Percentiles rank a stretch among this genome's conserved stretches.
These are phyloP conservation scores for Blastocystis sp. DNA, from an alignment of 352 stramenopile genomes.

Conservation along the genomic window DNA sequence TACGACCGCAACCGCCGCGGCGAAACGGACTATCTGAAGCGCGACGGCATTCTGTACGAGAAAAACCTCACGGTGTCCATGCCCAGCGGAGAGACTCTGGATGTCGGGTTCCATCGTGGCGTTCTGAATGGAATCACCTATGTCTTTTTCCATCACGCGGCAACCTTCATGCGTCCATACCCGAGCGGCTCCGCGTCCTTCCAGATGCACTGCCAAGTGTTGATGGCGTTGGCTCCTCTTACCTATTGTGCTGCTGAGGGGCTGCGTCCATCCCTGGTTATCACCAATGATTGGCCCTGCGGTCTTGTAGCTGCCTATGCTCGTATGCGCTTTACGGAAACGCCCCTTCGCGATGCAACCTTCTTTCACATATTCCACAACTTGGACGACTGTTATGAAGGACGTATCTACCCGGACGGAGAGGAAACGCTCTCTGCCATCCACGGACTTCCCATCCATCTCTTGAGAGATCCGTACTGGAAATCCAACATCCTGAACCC, in stretches of 20 bases:
- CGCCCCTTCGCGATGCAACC: neutral
- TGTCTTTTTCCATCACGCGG: slow-evolving; percentile 58
- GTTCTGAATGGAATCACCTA: slow-evolving; percentile 29
- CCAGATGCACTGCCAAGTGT: slow-evolving; percentile 54
- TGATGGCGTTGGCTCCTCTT: slow-evolving; percentile 41
- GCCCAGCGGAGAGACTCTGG: neutral
- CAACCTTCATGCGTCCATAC: slow-evolving; percentile 57
- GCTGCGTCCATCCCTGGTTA: slow-evolving; percentile 38
- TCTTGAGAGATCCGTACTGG: slow-evolving; percentile 59
- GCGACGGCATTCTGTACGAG: slow-evolving; percentile 57
- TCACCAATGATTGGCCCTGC: slow-evolving; percentile 60
- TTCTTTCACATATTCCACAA: slow-evolving; percentile 61
- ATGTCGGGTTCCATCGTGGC: slow-evolving; percentile 57
- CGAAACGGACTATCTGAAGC: slow-evolving; percentile 57
- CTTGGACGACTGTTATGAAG: slow-evolving; percentile 59
- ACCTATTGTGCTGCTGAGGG: neutral
- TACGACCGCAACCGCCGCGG: slow-evolving; percentile 59
- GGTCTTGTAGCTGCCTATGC: slow-evolving; percentile 58
- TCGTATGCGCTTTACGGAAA: slow-evolving; percentile 15
- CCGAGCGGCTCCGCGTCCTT: slow-evolving; percentile 43
- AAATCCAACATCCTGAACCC: slow-evolving; percentile 58
- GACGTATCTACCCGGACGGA: slow-evolving; percentile 57
- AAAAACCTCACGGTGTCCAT: slow-evolving; percentile 48
- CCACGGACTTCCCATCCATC: slow-evolving; percentile 47
- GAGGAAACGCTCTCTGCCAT: slow-evolving; percentile 31